Evolutionary conservation across 2,329 filamentous ascomycete species (phyloP).

Genomic region (Cercospora berteroae): DNA sequence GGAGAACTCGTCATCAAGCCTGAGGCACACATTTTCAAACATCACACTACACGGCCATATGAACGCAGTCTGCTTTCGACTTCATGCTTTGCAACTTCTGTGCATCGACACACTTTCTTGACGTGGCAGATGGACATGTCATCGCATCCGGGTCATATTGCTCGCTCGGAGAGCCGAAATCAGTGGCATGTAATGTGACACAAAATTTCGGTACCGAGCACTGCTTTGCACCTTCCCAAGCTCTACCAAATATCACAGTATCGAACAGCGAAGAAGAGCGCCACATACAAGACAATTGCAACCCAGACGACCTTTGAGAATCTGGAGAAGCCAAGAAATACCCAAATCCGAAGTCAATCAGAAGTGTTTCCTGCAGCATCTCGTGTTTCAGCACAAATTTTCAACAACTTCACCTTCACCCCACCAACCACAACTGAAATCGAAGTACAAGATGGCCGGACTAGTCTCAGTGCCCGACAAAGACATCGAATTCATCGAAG

Average conservation of each 20-base stretch:
- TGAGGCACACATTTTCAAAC: background rate
- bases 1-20: background rate
- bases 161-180: background rate
- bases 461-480: conserved; percentile 41
- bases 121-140: background rate
- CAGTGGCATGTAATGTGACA: background rate
- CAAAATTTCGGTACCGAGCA: background rate
- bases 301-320: background rate
- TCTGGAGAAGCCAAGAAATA: background rate
- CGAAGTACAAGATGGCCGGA: conserved; percentile 20
- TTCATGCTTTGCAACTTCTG: background rate
- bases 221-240: background rate
- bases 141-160: background rate
- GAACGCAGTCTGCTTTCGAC: background rate
- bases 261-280: background rate
- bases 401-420: background rate
- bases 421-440: background rate
- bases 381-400: background rate
- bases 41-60: background rate
- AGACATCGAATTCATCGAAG: conserved; percentile 51
- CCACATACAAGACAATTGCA: background rate
- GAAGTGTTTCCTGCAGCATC: background rate
- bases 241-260: background rate
- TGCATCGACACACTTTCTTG: background rate
- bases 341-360: background rate